These are phyloP conservation scores for Achaetomium macrosporum DNA, from an alignment of 2,329 filamentous ascomycete species.

Conservation along the genomic window DNA sequence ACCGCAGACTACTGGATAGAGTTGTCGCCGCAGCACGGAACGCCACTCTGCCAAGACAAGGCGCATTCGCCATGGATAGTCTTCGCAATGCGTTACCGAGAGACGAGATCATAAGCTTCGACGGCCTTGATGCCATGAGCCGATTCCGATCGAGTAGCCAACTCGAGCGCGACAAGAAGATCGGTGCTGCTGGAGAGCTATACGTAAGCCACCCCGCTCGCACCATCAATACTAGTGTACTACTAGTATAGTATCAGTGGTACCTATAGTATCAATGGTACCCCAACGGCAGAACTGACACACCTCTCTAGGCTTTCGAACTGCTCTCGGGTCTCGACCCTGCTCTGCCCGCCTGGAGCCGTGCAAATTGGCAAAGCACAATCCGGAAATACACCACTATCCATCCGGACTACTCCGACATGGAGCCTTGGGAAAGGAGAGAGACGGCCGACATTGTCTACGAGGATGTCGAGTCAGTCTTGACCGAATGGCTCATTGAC, in stretches of 20 bases:
- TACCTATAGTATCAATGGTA: too few relatives aligned
- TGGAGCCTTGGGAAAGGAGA: neutral
- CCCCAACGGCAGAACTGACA: neutral
- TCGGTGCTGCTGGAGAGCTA: neutral
- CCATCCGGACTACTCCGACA: conserved; percentile 1
- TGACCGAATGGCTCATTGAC: neutral
- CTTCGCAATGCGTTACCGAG: neutral
- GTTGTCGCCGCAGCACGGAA: neutral
- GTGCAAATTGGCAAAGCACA: neutral
- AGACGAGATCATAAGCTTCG: neutral
- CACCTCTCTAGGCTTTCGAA: neutral
- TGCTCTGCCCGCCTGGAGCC: neutral
- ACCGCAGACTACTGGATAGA: neutral
- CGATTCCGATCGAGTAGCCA: neutral
- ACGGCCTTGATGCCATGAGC: neutral
- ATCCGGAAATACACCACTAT: neutral
- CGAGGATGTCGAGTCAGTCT: neutral
- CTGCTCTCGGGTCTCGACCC: neutral
- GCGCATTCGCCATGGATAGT: neutral
- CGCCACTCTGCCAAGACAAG: neutral
- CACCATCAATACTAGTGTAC: neutral
- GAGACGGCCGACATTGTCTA: conserved; percentile 2
- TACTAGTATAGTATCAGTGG: too few relatives aligned
- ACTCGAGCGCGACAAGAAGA: conserved; percentile 1
- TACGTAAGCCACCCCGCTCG: neutral